Evolutionary conservation across 2,329 filamentous ascomycete species (phyloP).

Genomic region (Fonsecaea nubica): DNA sequence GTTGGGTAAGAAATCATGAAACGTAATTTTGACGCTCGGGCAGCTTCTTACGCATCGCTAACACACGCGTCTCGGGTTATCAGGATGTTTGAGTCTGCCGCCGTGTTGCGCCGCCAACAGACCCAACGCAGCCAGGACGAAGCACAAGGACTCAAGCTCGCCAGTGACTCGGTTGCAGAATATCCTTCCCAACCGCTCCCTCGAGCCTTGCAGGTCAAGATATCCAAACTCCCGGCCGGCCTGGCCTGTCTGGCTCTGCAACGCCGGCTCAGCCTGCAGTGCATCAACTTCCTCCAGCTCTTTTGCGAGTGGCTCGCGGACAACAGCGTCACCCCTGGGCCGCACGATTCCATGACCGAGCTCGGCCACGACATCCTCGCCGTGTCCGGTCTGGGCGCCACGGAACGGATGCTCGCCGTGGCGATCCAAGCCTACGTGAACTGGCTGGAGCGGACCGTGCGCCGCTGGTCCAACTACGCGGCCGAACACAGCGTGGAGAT

Average conservation of each 20-base stretch:
- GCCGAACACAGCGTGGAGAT: conserved; percentile 10
- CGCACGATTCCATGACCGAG: conserved; percentile 13
- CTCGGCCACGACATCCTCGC: conserved; percentile 14
- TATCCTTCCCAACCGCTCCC: not conserved
- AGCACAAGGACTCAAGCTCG: not conserved
- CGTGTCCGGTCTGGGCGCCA: conserved; percentile 1
- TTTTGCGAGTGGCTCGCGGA: conserved; percentile 11
- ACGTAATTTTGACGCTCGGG: not conserved
- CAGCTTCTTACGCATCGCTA: not conserved
- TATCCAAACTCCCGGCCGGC: not conserved
- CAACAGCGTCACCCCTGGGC: not conserved
- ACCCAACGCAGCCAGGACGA: conserved; percentile 12
- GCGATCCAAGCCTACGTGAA: conserved; percentile 21
- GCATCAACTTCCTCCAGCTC: conserved; percentile 17
- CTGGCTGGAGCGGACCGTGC: conserved; percentile 8
- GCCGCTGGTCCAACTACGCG: conserved; percentile 15
- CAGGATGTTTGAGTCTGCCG: conserved; percentile 18
- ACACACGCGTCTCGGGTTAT: not conserved
- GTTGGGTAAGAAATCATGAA: conserved; percentile 10
- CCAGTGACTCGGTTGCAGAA: not conserved
- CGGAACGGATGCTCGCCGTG: conserved; percentile 8
- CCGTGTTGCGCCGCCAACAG: conserved; percentile 16
- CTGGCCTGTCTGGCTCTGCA: conserved; percentile 4
- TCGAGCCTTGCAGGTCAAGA: not conserved
- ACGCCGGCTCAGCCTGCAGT: conserved; percentile 13